These are phyloP conservation scores for Rutstroemia sp. DNA, from an alignment of 2,329 filamentous ascomycete species.

Conservation along the genomic window DNA sequence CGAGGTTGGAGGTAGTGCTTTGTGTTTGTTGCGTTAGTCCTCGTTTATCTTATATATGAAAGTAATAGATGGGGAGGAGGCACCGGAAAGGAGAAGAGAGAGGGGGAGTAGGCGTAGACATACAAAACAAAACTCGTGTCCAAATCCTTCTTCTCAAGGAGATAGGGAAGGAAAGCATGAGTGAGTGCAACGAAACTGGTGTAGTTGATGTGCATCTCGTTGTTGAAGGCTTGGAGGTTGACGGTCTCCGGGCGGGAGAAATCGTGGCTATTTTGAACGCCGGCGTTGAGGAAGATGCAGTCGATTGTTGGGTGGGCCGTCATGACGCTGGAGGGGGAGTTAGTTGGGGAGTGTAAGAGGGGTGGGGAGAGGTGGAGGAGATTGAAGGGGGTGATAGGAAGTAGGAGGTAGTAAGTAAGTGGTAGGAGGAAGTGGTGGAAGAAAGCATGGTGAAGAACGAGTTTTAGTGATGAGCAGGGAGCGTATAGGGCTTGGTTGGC, in stretches of 20 bases:
- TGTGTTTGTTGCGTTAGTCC: background rate
- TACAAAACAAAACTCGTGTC: constrained; percentile 17
- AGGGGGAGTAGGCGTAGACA: background rate
- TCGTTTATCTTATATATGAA: too few relatives aligned
- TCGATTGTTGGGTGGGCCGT: constrained; percentile 18
- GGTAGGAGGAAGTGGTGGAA: too few relatives aligned
- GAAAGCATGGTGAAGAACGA: too few relatives aligned
- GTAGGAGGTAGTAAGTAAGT: too few relatives aligned
- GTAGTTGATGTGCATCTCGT: constrained; percentile 17
- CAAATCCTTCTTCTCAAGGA: constrained; percentile 9
- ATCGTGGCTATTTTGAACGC: constrained; percentile 23
- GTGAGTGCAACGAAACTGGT: constrained; percentile 26
- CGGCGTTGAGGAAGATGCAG: constrained; percentile 28
- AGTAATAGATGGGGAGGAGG: background rate
- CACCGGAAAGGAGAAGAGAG: background rate
- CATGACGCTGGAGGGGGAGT: background rate
- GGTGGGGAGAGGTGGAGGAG: too few relatives aligned
- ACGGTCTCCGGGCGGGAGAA: constrained; percentile 18
- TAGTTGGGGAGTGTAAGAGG: too few relatives aligned
- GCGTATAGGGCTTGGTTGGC: too few relatives aligned
- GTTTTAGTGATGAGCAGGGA: too few relatives aligned
- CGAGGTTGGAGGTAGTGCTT: constrained; percentile 17
- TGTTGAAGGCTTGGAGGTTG: background rate
- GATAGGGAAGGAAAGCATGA: constrained; percentile 24
- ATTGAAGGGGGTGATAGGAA: too few relatives aligned